phyloP scores from a whole-genome alignment of 306 rosid species.

The Vigna nakashimae region DNA sequence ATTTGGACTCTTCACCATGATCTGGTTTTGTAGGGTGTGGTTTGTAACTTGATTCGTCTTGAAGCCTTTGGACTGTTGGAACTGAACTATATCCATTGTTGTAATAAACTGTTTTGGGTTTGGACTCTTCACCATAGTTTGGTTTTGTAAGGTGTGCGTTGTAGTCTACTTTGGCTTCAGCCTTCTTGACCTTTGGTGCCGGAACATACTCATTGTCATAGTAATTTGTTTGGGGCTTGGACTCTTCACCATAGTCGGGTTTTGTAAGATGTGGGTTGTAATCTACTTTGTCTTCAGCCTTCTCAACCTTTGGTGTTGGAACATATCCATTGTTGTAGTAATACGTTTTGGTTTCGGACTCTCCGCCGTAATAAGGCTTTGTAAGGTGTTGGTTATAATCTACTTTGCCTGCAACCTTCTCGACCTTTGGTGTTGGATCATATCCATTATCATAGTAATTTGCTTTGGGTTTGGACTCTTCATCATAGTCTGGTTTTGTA shows the following conservation, averaged over 20 bases:
- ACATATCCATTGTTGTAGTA: too few species aligned
- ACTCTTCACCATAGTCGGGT: not conserved
- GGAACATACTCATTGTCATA: too few species aligned
- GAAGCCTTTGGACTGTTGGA: too few species aligned
- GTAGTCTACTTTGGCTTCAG: not conserved
- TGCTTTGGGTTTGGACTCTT: constrained; percentile 7
- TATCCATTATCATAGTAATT: not conserved
- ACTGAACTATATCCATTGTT: too few species aligned
- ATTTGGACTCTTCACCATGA: not conserved
- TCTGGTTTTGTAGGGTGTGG: not conserved
- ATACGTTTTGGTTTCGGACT: not conserved
- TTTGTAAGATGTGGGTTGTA: constrained; percentile 11
- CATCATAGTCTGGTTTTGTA: not conserved
- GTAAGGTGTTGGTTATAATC: not conserved
- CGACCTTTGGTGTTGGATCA: too few species aligned
- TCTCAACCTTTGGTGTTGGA: too few species aligned
- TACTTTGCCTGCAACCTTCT: not conserved
- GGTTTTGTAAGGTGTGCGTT: not conserved
- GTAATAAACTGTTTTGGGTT: not conserved
- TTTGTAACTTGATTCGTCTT: not conserved
- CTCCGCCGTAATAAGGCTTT: not conserved
- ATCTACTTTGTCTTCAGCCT: not conserved
- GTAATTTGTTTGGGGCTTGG: not conserved
- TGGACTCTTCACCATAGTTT: not conserved
- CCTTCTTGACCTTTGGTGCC: too few species aligned